Base-by-base conservation (phyloP, 345 rosid genomes). In the Passiflora organensis region DNA sequence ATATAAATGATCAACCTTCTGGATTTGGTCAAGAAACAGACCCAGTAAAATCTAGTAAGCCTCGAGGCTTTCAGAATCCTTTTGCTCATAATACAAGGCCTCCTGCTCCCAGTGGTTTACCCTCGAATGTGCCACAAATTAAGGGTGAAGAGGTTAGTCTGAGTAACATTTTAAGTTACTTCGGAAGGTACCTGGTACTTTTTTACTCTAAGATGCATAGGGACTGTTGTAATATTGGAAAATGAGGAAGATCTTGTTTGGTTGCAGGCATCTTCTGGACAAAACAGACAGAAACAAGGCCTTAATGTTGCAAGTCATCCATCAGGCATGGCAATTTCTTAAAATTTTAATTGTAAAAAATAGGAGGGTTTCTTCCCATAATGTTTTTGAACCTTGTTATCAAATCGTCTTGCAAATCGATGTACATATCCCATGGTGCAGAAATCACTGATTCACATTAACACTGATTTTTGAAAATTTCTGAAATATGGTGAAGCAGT, bases 141-240 rank as follows among this genome's bases (percentile, higher is more conserved):
- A 91, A 81, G 74, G 70, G 62, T 38, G 96, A 81, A 79, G 94
- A 86, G 91, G 96, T 93, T 71, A 43, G 58, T 49, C 55, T 60
- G 45, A 36, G 52, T 39, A 13, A 22, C 9, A 22, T 39, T 22
- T 32, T 28, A 51, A 51, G 59, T 52, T 57, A 13, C 72, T 45
- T 48, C 21, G 18, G 24, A 16, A 61, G 16, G 24, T 24, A 23
- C 20, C 24, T 63, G 5, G 23, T 19, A 48, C 11, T 28, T 58
- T n/a, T 44, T 50, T 14, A 28, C 20, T n/a, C 10, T 44, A 43
- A 13, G 18, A 21, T 49, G 16, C 49, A 45, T 25, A 21, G 14
- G 10, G 32, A 51, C 38, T 24, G 6, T n/a, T 44, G 5, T 59
- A 56, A 19, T 25, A 28, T 58, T 43, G 13, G 37, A 17, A 60